These are phyloP conservation scores for Eurotiales sp. DNA, from an alignment of 2,329 filamentous ascomycete genomes.

Conservation along the genomic window DNA sequence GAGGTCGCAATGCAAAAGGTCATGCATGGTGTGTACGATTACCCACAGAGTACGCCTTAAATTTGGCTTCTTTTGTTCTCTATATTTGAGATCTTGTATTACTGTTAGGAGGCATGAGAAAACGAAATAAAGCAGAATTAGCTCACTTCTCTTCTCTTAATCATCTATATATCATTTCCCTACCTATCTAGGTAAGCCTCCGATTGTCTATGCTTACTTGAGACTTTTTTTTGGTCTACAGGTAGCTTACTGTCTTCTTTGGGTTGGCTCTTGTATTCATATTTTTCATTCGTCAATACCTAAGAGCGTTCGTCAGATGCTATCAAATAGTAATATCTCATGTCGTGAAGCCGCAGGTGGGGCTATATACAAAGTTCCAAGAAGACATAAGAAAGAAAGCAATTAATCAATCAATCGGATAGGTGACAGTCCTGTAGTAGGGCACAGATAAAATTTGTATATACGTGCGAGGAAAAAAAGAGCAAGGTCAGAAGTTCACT, in stretches of 20 bases:
- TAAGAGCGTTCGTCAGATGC: too few species aligned
- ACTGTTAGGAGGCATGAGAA: background rate
- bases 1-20: slow-evolving; percentile 4
- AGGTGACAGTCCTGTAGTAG: background rate
- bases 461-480: background rate
- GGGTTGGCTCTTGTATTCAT: too few species aligned
- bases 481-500: background rate
- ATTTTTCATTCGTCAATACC: too few species aligned
- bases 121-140: background rate
- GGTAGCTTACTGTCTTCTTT: too few species aligned
- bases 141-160: background rate
- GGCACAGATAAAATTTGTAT: background rate
- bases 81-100: slow-evolving; percentile 17
- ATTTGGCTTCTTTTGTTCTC: background rate
- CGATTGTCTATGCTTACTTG: too few species aligned
- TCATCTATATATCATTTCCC: too few species aligned
- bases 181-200: too few species aligned
- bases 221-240: too few species aligned
- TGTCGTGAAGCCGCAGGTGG: background rate
- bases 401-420: too few species aligned
- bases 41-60: slow-evolving; percentile 8
- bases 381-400: background rate
- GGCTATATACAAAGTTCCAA: background rate
- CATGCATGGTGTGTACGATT: slow-evolving; percentile 12
- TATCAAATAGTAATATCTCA: background rate